phyloP scores from a whole-genome alignment of 495 filamentous ascomycete species.

The Neohortaea acidophila region DNA sequence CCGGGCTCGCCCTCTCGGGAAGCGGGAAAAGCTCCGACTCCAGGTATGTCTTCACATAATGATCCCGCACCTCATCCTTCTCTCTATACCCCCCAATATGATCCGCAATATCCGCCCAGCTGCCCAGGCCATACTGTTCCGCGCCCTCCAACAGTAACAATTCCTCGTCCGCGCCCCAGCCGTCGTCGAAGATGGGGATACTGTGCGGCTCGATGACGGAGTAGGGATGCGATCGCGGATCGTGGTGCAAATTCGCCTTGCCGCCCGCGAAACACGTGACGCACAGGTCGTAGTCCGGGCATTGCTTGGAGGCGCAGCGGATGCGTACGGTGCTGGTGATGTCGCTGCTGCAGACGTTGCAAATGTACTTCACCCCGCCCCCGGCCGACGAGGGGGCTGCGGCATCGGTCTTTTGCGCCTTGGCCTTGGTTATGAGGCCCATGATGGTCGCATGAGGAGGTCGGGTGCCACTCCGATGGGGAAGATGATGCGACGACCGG shows the following conservation, averaged over 20 bases:
- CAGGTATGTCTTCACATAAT: constrained; percentile 81
- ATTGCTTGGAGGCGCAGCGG: constrained; percentile 65
- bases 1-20: constrained; percentile 64
- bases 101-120: constrained; percentile 95
- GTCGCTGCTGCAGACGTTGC: constrained; percentile 76
- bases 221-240: constrained; percentile 69
- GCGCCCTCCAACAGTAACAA: constrained; percentile 80
- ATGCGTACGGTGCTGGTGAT: constrained; percentile 55
- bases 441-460: no score
- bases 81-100: constrained; percentile 89
- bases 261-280: constrained; percentile 85
- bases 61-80: constrained; percentile 88
- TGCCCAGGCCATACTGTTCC: constrained; percentile 94
- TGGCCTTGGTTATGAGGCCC: constrained; percentile 19
- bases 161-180: constrained; percentile 98
- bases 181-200: constrained; percentile 83
- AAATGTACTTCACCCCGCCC: constrained; percentile 20
- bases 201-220: constrained; percentile 97
- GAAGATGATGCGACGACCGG: no score
- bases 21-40: constrained; percentile 71
- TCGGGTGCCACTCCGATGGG: no score
- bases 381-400: constrained; percentile 8
- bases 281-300: constrained; percentile 92
- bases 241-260: constrained; percentile 59
- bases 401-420: constrained; percentile 9